phyloP scores from a whole-genome alignment of 2,329 filamentous ascomycete genomes.

The Metarhizium anisopliae region DNA sequence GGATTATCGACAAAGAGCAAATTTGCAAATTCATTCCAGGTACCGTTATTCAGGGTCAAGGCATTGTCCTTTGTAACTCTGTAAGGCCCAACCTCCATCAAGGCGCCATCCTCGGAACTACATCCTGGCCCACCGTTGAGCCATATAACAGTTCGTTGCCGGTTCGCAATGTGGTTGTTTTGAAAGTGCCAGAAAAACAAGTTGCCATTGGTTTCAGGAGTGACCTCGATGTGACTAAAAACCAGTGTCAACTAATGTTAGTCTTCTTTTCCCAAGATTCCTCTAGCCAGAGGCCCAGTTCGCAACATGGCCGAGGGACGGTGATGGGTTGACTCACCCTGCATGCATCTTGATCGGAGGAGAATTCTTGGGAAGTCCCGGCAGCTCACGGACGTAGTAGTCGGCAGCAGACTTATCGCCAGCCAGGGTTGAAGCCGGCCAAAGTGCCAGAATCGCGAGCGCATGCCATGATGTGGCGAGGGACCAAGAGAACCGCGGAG shows the following conservation, averaged over 20 bases:
- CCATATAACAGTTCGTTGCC: constrained; percentile 89
- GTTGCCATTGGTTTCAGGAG: constrained; percentile 77
- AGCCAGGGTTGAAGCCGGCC: constrained; percentile 25
- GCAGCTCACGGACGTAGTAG: constrained; percentile 80
- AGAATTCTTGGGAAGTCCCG: constrained; percentile 65
- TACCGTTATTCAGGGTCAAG: constrained; percentile 79
- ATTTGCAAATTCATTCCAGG: constrained; percentile 98
- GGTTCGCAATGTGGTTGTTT: constrained; percentile 89
- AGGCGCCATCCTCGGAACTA: constrained; percentile 89
- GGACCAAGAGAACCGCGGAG: constrained; percentile 2
- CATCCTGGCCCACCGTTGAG: constrained; percentile 95
- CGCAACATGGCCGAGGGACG: not conserved
- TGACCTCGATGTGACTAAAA: constrained; percentile 80
- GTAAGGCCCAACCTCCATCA: constrained; percentile 96
- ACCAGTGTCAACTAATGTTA: constrained; percentile 5
- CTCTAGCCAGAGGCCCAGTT: constrained; percentile 6
- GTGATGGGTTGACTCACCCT: constrained; percentile 53
- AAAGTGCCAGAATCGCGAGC: constrained; percentile 30
- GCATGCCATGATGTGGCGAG: constrained; percentile 10
- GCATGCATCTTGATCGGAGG: constrained; percentile 94
- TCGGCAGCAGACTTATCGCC: constrained; percentile 47
- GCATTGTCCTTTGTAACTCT: constrained; percentile 65
- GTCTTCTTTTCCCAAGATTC: not conserved
- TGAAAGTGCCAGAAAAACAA: constrained; percentile 98
- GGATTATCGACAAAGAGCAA: constrained; percentile 95